Evolutionary conservation across 176 grass and related monocot genomes (phyloP).

Genomic region (Juncus inflexus): DNA sequence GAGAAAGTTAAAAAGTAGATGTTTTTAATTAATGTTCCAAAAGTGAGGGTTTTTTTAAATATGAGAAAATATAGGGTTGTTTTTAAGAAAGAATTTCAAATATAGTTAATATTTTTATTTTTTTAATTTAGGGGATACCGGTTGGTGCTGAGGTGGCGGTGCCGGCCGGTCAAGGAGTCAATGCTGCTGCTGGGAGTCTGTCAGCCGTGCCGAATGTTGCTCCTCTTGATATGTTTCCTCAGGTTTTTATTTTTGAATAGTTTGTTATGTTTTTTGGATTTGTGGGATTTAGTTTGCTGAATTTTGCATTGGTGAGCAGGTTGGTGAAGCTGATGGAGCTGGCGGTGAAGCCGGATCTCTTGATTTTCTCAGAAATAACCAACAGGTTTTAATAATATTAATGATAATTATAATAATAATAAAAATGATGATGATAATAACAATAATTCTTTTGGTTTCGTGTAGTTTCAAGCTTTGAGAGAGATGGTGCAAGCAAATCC

Average conservation of each 20-base stretch:
- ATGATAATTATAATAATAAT: constrained; percentile 11
- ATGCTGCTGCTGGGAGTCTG: constrained; percentile 32
- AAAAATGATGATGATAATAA: constrained; percentile 2
- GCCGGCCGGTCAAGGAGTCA: constrained; percentile 43
- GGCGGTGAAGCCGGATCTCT: constrained; percentile 68
- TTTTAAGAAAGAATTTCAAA: too few species aligned
- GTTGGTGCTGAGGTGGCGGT: constrained; percentile 67
- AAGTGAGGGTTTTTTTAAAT: too few species aligned
- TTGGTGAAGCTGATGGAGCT: constrained; percentile 39
- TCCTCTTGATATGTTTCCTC: constrained; percentile 92
- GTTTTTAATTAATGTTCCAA: neutral
- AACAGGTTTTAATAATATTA: constrained; percentile 40
- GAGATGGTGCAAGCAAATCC: constrained; percentile 93
- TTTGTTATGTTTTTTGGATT: too few species aligned
- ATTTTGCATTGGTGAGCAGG: constrained; percentile 43
- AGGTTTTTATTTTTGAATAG: too few species aligned
- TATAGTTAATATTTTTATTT: neutral
- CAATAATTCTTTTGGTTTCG: constrained; percentile 22
- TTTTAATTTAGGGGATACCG: constrained; percentile 72
- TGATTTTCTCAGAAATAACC: constrained; percentile 82
- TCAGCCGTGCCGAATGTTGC: constrained; percentile 72
- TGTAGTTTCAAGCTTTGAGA: constrained; percentile 87
- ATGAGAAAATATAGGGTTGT: too few species aligned
- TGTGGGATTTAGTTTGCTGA: constrained; percentile 17
- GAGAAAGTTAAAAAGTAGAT: constrained; percentile 4